Conservation (phyloP, 2,329 filamentous ascomycete genomes). For the Albophoma yamanashiensis region DNA sequence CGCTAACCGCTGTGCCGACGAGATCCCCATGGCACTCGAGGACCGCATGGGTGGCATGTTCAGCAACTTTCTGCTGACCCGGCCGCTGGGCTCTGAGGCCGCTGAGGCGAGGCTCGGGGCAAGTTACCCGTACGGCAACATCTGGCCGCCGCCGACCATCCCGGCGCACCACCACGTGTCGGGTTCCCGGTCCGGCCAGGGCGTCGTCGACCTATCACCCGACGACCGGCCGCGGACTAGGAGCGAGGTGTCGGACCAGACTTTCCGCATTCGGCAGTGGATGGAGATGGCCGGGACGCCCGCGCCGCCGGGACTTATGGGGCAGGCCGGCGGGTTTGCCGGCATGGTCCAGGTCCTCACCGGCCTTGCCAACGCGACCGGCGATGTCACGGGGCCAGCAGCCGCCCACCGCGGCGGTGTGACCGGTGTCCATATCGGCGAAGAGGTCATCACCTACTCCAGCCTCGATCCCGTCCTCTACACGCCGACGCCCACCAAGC, state of each 20-base stretch:
- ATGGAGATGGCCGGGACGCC: slow-evolving; percentile 47
- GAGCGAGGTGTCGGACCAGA: slow-evolving; percentile 53
- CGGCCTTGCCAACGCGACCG: not conserved
- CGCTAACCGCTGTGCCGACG: slow-evolving; percentile 32
- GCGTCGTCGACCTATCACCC: slow-evolving; percentile 14
- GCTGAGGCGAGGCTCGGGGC: slow-evolving; percentile 17
- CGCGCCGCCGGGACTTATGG: slow-evolving; percentile 15
- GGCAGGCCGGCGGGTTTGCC: slow-evolving; percentile 13
- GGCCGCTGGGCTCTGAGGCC: slow-evolving; percentile 28
- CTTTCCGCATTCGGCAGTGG: slow-evolving; percentile 70
- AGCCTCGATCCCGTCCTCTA: slow-evolving; percentile 69
- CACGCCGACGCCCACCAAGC: slow-evolving; percentile 67
- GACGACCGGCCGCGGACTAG: slow-evolving; percentile 33
- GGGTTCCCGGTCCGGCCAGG: slow-evolving; percentile 16
- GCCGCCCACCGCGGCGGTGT: slow-evolving; percentile 7
- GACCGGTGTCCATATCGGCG: slow-evolving; percentile 37
- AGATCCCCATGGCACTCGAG: slow-evolving; percentile 42
- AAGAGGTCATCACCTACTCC: slow-evolving; percentile 50
- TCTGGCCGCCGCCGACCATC: slow-evolving; percentile 69
- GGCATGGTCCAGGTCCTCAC: slow-evolving; percentile 9
- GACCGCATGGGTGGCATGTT: slow-evolving; percentile 39
- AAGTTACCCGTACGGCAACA: slow-evolving; percentile 34
- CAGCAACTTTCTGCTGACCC: slow-evolving; percentile 58
- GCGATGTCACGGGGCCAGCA: not conserved
- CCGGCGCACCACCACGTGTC: slow-evolving; percentile 48